Conservation (phyloP, 805 yeast species). For the Nakazawaea holstii region DNA sequence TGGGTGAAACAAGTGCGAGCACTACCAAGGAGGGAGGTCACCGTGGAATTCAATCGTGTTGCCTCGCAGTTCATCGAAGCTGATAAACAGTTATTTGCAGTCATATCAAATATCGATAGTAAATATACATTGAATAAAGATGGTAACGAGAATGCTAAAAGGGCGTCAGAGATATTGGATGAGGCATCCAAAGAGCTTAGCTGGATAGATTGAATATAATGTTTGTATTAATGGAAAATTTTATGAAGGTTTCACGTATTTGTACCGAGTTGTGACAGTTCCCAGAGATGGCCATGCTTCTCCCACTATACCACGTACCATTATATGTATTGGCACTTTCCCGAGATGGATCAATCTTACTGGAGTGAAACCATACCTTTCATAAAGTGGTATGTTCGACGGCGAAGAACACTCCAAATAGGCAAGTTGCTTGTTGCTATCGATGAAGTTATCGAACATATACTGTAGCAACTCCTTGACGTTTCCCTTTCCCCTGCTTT, state of each 20-base stretch:
- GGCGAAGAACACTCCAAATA: constrained; percentile 38
- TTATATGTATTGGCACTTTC: constrained; percentile 30
- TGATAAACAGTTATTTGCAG: not conserved
- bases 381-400: constrained; percentile 37
- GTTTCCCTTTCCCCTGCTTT: constrained; percentile 42
- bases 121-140: not conserved
- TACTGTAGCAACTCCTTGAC: constrained; percentile 33
- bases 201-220: constrained; percentile 1
- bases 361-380: constrained; percentile 34
- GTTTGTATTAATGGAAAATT: no score
- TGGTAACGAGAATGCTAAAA: not conserved
- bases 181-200: not conserved
- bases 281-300: constrained; percentile 21
- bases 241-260: not conserved
- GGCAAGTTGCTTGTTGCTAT: constrained; percentile 25
- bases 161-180: not conserved
- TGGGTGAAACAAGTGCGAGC: constrained; percentile 7
- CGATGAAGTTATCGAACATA: constrained; percentile 36
- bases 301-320: constrained; percentile 30
- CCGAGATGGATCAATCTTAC: constrained; percentile 32
- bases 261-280: constrained; percentile 14
- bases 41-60: not conserved
- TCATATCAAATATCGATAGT: not conserved
- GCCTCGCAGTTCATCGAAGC: constrained; percentile 4
- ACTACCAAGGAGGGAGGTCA: constrained; percentile 2